Base-by-base conservation (phyloP, 768 basidiomycete species). In the Tulasnella sp. region DNA sequence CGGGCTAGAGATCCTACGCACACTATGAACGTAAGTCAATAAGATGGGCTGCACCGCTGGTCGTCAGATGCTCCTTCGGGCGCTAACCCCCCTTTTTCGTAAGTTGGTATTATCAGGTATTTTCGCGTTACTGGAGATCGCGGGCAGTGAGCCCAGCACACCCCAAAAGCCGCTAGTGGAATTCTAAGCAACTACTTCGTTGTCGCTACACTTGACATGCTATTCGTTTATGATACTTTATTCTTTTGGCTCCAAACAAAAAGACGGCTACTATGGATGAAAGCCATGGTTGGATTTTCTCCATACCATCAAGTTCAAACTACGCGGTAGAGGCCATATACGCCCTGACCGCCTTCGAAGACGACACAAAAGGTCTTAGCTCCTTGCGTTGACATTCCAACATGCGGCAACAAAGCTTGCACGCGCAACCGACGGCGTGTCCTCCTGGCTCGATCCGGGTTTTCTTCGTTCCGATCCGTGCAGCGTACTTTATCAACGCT, bases 1-100 rank as follows among this genome's bases (percentile, higher is more conserved):
- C 22, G 67, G 39, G 75, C 75, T 14, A 76, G 37, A 37, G 75
- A 76, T 70, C 75, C 75, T 14, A 42, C 75, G 17, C 75, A 76
- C 25, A 69, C 67, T 0, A 36, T 76, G 67, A 76, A 76, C 39
- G 75, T 76, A 40, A 17, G 75, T 25, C 49, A 6, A n/a, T 22
- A n/a, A n/a, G n/a, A n/a, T n/a, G n/a, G n/a, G n/a, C n/a, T n/a
- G n/a, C n/a, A n/a, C n/a, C n/a, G n/a, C n/a, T n/a, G n/a, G n/a
- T n/a, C n/a, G n/a, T n/a, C n/a, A n/a, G 11, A 12, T 19, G 25
- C 36, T 75, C 22, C 54, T 31, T 7, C n/a, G 15, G 14, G 19
- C 25, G 8, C 39, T 69, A 36, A 68, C 38, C 12, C 34, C n/a
- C n/a, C n/a, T n/a, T 39, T n/a, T 72, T 11, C n/a, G 37, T 17